These are phyloP conservation scores for Ricinus communis DNA, from an alignment of 345 rosid genomes.

Conservation along the genomic window DNA sequence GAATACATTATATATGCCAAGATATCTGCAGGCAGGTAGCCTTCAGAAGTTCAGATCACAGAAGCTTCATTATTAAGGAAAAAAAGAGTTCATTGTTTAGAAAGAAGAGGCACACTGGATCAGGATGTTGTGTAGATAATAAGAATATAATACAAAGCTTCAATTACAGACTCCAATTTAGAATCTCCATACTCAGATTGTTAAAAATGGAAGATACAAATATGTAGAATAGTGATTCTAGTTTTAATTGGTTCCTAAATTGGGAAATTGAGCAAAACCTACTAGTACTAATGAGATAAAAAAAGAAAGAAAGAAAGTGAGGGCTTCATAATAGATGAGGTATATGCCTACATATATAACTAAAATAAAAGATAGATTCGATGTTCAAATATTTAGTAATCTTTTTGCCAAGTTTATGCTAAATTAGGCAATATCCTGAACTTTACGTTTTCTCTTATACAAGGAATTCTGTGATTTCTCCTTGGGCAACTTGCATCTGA, in stretches of 20 bases:
- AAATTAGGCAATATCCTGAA: conserved; percentile 1
- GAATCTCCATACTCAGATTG: background rate
- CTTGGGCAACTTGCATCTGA: background rate
- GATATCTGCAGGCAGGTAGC: background rate
- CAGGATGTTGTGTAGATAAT: background rate
- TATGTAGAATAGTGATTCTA: too few relatives aligned
- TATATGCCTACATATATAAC: background rate
- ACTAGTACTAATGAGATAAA: too few relatives aligned
- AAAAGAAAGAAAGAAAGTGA: too few relatives aligned
- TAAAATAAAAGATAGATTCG: conserved; percentile 5
- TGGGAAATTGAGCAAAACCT: too few relatives aligned
- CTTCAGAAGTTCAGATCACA: background rate
- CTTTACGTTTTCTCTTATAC: background rate
- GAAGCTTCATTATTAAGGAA: background rate
- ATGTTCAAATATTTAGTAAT: background rate
- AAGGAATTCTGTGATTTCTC: background rate
- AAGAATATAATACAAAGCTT: background rate
- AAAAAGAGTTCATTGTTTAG: background rate
- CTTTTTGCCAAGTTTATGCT: background rate
- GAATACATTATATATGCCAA: too few relatives aligned
- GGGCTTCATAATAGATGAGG: conserved; percentile 5
- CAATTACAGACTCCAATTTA: too few relatives aligned
- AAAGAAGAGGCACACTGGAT: background rate
- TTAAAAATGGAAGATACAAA: background rate
- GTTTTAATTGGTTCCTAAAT: too few relatives aligned